Conservation (phyloP, 2,329 filamentous ascomycete genomes). For the Exophiala dermatitidis region DNA sequence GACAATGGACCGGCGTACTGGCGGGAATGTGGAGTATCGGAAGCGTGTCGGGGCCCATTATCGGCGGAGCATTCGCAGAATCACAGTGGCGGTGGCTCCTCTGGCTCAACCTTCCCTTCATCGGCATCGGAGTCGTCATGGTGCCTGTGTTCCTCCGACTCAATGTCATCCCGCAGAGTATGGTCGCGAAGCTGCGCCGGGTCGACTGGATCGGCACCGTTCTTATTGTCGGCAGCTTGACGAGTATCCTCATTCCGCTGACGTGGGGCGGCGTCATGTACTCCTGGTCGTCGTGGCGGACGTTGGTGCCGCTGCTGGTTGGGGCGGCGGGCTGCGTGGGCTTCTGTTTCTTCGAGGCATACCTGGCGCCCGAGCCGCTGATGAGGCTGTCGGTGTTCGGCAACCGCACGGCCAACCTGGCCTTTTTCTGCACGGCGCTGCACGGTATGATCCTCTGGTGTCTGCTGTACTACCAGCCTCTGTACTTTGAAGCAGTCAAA, state of each 20-base stretch:
- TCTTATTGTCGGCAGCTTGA: conserved; percentile 54
- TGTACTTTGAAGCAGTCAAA: conserved; percentile 43
- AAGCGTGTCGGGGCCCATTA: conserved; percentile 25
- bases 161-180: conserved; percentile 41
- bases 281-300: conserved; percentile 55
- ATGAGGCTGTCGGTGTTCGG: conserved; percentile 42
- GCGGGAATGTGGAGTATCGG: conserved; percentile 25
- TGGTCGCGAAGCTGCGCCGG: conserved; percentile 44
- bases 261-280: conserved; percentile 62
- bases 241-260: conserved; percentile 54
- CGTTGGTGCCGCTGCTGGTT: conserved; percentile 54
- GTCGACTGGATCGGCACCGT: conserved; percentile 59
- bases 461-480: conserved; percentile 49
- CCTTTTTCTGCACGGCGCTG: conserved; percentile 48
- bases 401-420: conserved; percentile 43
- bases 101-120: conserved; percentile 57
- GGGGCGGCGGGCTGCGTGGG: conserved; percentile 46
- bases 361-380: conserved; percentile 45
- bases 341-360: conserved; percentile 51
- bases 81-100: conserved; percentile 53
- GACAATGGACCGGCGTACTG: conserved; percentile 24
- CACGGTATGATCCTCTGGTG: conserved; percentile 48
- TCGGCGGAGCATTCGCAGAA: conserved; percentile 30
- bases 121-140: conserved; percentile 43
- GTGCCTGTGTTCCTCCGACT: conserved; percentile 50